Base-by-base conservation (phyloP, 78 protist species). In the Dictyostelium brefeldianum region DNA sequence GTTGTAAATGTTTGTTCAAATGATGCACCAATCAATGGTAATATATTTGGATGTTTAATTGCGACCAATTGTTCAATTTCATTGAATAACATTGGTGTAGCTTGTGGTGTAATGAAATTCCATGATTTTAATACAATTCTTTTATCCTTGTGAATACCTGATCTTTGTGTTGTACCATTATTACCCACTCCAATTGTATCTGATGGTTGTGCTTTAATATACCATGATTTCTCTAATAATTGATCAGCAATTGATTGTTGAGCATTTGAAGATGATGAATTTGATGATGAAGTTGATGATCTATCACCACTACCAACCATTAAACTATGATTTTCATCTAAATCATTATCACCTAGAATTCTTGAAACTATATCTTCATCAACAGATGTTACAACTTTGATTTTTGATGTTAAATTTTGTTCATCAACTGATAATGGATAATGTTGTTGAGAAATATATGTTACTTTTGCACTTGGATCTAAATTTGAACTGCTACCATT, bases 31-130 rank as follows among this genome's bases (percentile, higher is more conserved):
- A 78, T 53, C 29, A 87, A 87, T 48, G 93, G 57, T 65, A 87
- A 77, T 5, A 87, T 48, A 65, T 87, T 87, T 46, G 93, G 93
- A 65, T 87, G 93, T 50, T 87, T 87, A 53, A 87, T 77, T 15
- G 93, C 51, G 17, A 87, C 67, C 59, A 87, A 87, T 17, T 77
- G 80, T 51, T 87, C 93, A 77, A 87, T 87, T 43, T 87, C 93
- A 78, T 74, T 70, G 22, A 87, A 87, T 62, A 87, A 11, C 11
- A 77, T 46, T 27, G 93, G 93, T 5, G 93, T 87, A 0, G 85
- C 81, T 51, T 87, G 93, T 64, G 93, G 83, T 29, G 93, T 59
- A 64, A 87, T 77, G 43, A 87, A 87, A 48, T 46, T 77, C 93
- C 93, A 87, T 27, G 15, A 36, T 51, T 87, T 87, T n/a, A 81